A percentile compares a stretch with the other conserved stretches of the same genome.
These are phyloP conservation scores for Aspergillus ibericus DNA, from an alignment of 2,329 filamentous ascomycete species.

Conservation along the genomic window DNA sequence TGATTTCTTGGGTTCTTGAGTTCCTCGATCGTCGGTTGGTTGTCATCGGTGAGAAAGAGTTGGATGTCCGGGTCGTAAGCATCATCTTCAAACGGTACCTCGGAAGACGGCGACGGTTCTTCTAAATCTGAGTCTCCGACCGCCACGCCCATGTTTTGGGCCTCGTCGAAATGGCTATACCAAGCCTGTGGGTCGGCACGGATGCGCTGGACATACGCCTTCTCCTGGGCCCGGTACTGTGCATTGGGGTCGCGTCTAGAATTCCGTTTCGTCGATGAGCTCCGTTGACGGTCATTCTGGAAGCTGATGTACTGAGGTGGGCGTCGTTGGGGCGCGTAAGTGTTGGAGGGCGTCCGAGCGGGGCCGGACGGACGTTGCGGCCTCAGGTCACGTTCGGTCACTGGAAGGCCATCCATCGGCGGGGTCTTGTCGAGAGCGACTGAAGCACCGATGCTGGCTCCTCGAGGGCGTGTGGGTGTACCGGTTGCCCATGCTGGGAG, in stretches of 20 bases:
- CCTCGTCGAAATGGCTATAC: constrained; percentile 60
- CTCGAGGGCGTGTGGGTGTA: constrained; percentile 42
- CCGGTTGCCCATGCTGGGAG: constrained; percentile 38
- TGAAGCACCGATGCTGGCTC: constrained; percentile 41
- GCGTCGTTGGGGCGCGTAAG: constrained; percentile 67
- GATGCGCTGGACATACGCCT: constrained; percentile 90
- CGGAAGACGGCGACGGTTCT: constrained; percentile 84
- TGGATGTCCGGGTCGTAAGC: constrained; percentile 88
- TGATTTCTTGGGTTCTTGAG: constrained; percentile 82
- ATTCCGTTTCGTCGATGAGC: constrained; percentile 56
- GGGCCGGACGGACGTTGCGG: constrained; percentile 68
- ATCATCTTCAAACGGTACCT: constrained; percentile 77
- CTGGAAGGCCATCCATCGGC: constrained; percentile 29
- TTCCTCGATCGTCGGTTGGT: constrained; percentile 86
- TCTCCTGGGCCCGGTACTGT: constrained; percentile 81
- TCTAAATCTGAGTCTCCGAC: constrained; percentile 82
- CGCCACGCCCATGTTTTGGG: constrained; percentile 67
- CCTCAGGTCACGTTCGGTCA: constrained; percentile 43
- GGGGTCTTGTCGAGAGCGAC: constrained; percentile 44
- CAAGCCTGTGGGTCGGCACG: constrained; percentile 78
- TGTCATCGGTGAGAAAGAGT: constrained; percentile 86
- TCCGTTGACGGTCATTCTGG: constrained; percentile 54
- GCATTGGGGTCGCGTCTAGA: constrained; percentile 65
- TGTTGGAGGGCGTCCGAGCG: constrained; percentile 72
- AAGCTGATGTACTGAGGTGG: constrained; percentile 51